Conservation (phyloP, 805 yeast species). For the Wickerhamomyces alni region DNA sequence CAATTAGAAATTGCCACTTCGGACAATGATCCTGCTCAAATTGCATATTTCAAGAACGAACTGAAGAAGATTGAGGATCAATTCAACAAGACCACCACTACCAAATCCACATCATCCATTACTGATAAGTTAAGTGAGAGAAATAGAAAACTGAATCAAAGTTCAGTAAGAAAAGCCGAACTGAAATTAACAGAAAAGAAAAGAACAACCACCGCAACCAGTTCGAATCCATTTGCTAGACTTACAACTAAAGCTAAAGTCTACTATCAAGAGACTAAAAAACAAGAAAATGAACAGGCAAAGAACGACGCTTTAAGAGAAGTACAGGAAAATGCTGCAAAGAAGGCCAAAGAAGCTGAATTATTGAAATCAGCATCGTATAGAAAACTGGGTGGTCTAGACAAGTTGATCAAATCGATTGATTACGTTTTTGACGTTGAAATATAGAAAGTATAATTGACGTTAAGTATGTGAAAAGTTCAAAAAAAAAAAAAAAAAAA, state of each 20-base stretch:
- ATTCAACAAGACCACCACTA: constrained; percentile 28
- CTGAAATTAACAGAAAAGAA: constrained; percentile 52
- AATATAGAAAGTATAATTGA: no score
- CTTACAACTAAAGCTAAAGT: constrained; percentile 82
- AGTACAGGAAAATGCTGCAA: constrained; percentile 33
- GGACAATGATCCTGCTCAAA: constrained; percentile 34
- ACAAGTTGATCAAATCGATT: constrained; percentile 39
- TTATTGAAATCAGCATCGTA: constrained; percentile 45
- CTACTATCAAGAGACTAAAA: constrained; percentile 56
- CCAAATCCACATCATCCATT: constrained; percentile 21
- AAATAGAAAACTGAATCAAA: constrained; percentile 76
- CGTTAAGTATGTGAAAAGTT: no score
- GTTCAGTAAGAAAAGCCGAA: constrained; percentile 76
- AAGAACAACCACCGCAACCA: constrained; percentile 34
- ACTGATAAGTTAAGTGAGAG: constrained; percentile 35
- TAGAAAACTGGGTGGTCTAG: constrained; percentile 53
- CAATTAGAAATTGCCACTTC: constrained; percentile 68
- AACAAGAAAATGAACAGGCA: constrained; percentile 54
- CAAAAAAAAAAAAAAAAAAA: no score
- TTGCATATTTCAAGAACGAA: constrained; percentile 28
- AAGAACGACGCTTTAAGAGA: constrained; percentile 45
- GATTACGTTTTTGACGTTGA: constrained; percentile 35
- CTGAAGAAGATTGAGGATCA: constrained; percentile 33
- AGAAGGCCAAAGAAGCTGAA: constrained; percentile 39
- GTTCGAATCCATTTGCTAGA: constrained; percentile 83